Percentiles rank a stretch among this genome's conserved stretches.
phyloP scores from a whole-genome alignment of 2,329 filamentous ascomycete genomes.

The Fusarium hostae region DNA sequence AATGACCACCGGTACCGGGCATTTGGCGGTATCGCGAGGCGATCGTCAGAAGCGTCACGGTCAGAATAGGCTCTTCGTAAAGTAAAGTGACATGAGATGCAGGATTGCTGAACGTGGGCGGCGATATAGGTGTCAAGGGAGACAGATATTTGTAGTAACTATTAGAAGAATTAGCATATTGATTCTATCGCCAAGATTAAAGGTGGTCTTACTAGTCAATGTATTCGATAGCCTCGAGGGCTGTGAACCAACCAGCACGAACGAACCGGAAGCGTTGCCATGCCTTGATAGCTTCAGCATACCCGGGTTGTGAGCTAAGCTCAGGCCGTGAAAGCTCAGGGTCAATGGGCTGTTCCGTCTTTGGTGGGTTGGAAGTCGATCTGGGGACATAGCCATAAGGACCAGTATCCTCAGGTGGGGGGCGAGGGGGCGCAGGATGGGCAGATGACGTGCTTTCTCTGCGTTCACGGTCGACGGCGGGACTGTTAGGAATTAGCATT shows the following conservation, averaged over 20 bases:
- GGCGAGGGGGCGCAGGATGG: slow-evolving; percentile 27
- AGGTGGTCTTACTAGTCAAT: slow-evolving; percentile 80
- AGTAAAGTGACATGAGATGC: slow-evolving; percentile 82
- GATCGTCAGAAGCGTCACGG: slow-evolving; percentile 90
- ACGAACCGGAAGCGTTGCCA: slow-evolving; percentile 95
- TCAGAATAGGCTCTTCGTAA: slow-evolving; percentile 90
- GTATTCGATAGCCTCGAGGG: slow-evolving; percentile 91
- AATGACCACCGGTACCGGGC: slow-evolving; percentile 81
- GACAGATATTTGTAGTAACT: slow-evolving; percentile 93
- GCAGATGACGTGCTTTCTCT: slow-evolving; percentile 35
- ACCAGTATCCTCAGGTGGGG: slow-evolving; percentile 31
- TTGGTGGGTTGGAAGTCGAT: slow-evolving; percentile 25
- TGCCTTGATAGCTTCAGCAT: slow-evolving; percentile 79
- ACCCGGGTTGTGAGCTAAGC: slow-evolving; percentile 63
- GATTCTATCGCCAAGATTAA: background rate
- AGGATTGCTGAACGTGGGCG: slow-evolving; percentile 88
- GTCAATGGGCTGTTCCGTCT: slow-evolving; percentile 57
- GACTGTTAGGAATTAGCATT: slow-evolving; percentile 33
- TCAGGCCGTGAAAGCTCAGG: slow-evolving; percentile 58
- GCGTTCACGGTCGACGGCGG: slow-evolving; percentile 39
- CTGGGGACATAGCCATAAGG: slow-evolving; percentile 34
- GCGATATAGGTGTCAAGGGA: slow-evolving; percentile 91
- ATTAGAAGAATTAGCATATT: slow-evolving; percentile 15
- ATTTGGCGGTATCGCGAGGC: slow-evolving; percentile 87
- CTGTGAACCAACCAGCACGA: slow-evolving; percentile 95